Percentiles rank a stretch among this genome's conserved stretches.
These are phyloP conservation scores for Kokia cookei DNA, from an alignment of 441 rosid genomes.

Conservation along the genomic window DNA sequence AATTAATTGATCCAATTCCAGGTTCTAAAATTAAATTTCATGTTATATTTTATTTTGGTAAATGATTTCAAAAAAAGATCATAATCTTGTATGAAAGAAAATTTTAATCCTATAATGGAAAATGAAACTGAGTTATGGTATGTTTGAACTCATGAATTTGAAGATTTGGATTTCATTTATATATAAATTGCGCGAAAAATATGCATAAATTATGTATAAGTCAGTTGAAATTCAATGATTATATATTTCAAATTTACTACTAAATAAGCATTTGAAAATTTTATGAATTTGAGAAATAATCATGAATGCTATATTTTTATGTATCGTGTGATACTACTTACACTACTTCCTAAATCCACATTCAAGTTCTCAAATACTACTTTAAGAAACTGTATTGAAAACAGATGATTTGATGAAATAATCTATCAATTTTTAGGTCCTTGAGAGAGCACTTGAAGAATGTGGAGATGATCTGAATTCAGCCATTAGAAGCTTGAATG, in stretches of 20 bases:
- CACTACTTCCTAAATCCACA: not conserved
- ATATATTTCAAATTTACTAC: not conserved
- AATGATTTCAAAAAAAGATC: too few species aligned
- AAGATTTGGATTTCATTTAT: not conserved
- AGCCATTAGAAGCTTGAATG: constrained; percentile 73
- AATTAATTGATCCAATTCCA: not conserved
- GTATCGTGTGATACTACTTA: not conserved
- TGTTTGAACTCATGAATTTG: not conserved
- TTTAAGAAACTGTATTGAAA: not conserved
- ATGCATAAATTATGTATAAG: not conserved
- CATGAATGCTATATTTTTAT: not conserved
- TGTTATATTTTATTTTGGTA: not conserved
- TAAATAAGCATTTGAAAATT: not conserved
- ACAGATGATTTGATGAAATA: not conserved
- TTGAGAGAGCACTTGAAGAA: constrained; percentile 72
- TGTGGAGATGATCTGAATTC: constrained; percentile 87
- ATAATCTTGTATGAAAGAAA: too few species aligned
- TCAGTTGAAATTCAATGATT: not conserved
- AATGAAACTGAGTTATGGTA: not conserved
- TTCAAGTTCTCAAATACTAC: not conserved
- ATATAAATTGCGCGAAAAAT: not conserved
- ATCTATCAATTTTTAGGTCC: constrained; percentile 34
- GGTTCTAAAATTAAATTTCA: not conserved
- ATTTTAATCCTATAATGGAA: not conserved
- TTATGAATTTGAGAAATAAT: not conserved